Percentiles rank a stretch among this genome's conserved stretches.
phyloP scores from a whole-genome alignment of 179 eudicot species.

The Beta lomatogona region DNA sequence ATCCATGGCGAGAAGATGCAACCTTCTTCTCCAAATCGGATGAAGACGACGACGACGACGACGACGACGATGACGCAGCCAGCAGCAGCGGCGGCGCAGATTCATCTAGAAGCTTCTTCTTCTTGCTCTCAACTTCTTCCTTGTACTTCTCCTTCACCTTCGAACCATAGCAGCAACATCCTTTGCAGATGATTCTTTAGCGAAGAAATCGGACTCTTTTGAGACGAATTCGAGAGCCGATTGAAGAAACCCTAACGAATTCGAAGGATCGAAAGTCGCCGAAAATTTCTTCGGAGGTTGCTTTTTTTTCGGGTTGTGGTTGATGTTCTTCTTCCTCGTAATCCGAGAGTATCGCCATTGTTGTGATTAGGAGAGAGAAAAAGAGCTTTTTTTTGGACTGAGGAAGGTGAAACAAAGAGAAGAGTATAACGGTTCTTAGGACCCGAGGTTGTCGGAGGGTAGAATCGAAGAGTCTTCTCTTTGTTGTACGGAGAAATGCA shows the following conservation, averaged over 20 bases:
- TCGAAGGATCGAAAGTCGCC: slow-evolving; percentile 49
- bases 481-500: too few species aligned
- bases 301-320: background rate
- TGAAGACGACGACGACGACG: slow-evolving; percentile 2
- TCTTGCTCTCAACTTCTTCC: slow-evolving; percentile 23
- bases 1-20: too few species aligned
- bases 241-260: slow-evolving; percentile 62
- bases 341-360: slow-evolving; percentile 71
- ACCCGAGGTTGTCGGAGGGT: too few species aligned
- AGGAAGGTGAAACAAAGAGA: too few species aligned
- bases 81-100: slow-evolving; percentile 19
- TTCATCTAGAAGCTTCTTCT: slow-evolving; percentile 19
- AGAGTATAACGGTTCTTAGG: too few species aligned
- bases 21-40: slow-evolving; percentile 11
- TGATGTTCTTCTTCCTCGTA: slow-evolving; percentile 41
- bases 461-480: too few species aligned
- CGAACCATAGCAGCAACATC: slow-evolving; percentile 34
- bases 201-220: slow-evolving; percentile 51
- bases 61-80: too few species aligned
- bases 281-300: slow-evolving; percentile 29
- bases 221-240: slow-evolving; percentile 63
- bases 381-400: too few species aligned
- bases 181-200: slow-evolving; percentile 32
- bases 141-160: slow-evolving; percentile 36
- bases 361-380: too few species aligned